Conservation (phyloP, 1,284 basidiomycete genomes). For the Tausonia pullulans region DNA sequence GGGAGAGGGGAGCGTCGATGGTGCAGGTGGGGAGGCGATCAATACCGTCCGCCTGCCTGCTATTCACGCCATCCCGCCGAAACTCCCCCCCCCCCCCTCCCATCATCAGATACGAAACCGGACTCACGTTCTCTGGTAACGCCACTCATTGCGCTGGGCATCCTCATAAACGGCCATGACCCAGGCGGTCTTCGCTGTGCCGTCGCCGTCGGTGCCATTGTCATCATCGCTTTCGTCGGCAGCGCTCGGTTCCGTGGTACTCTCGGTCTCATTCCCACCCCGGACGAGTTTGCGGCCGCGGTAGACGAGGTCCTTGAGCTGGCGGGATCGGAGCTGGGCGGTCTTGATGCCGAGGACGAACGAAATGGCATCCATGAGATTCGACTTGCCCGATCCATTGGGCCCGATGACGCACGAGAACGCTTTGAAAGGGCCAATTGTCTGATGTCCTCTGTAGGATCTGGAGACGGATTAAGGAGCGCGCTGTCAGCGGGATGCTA, state of each 20-base stretch:
- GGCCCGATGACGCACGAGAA: constrained; percentile 97
- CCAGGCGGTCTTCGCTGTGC: constrained; percentile 83
- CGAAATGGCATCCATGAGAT: constrained; percentile 99
- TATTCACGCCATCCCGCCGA: no score
- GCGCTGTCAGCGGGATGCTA: not conserved
- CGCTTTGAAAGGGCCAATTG: constrained; percentile 78
- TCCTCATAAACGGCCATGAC: constrained; percentile 87
- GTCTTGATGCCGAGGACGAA: constrained; percentile 96
- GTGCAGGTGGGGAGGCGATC: not conserved
- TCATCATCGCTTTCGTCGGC: constrained; percentile 20
- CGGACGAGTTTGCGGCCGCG: constrained; percentile 65
- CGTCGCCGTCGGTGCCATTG: constrained; percentile 49
- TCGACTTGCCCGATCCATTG: constrained; percentile 98
- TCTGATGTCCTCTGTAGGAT: constrained; percentile 57
- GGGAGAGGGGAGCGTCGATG: not conserved
- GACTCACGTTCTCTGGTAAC: constrained; percentile 78
- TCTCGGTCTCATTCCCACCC: constrained; percentile 26
- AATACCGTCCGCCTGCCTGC: no score
- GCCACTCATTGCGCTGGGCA: constrained; percentile 64
- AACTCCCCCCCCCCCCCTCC: no score
- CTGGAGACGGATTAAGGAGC: not conserved
- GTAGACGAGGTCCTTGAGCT: constrained; percentile 91
- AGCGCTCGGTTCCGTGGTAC: constrained; percentile 23
- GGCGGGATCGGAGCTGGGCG: constrained; percentile 80
- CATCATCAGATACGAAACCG: not conserved